Percentiles rank a stretch among this genome's conserved stretches.
Conservation (phyloP, 192 early-diverging fungal species). For the Funneliformis mosseae region DNA sequence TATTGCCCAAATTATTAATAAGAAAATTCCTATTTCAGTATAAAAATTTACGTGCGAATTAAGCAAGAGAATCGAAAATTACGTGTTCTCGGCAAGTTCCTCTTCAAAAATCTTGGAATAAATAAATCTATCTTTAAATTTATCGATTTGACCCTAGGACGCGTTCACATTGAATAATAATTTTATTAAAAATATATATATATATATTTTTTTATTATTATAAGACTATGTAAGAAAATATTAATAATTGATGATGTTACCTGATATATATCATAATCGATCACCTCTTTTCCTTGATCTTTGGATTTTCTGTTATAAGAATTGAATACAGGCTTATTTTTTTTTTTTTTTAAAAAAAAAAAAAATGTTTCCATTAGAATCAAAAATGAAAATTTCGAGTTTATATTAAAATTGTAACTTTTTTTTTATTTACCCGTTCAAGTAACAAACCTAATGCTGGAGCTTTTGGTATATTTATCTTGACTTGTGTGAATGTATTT, state of each 20-base stretch:
- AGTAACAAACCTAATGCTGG: conserved; percentile 88
- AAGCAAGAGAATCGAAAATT: conserved; percentile 36
- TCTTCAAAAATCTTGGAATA: conserved; percentile 77
- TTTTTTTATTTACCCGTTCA: conserved; percentile 58
- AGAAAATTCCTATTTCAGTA: background rate
- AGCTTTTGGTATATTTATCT: conserved; percentile 96
- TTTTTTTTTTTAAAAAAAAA: conserved; percentile 26
- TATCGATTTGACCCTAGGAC: conserved; percentile 66
- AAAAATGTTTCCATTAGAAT: background rate
- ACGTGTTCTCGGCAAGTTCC: conserved; percentile 68
- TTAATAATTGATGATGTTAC: conserved; percentile 34
- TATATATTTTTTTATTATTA: no score
- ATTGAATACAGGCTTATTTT: conserved; percentile 66
- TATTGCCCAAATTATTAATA: conserved; percentile 11
- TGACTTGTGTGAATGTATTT: conserved; percentile 61
- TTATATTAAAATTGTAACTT: background rate
- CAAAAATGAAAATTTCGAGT: background rate
- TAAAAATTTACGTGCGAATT: background rate
- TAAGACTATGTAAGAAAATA: background rate
- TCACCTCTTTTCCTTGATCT: conserved; percentile 38
- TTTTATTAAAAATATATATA: conserved; percentile 18
- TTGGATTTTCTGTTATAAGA: conserved; percentile 63
- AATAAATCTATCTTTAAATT: conserved; percentile 89
- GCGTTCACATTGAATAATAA: background rate
- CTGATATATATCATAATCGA: conserved; percentile 61